Evolutionary conservation across 2,329 filamentous ascomycete genomes (phyloP), one percentile per base, ranked within the genome.

Genomic region (Cytospora piceicola): DNA sequence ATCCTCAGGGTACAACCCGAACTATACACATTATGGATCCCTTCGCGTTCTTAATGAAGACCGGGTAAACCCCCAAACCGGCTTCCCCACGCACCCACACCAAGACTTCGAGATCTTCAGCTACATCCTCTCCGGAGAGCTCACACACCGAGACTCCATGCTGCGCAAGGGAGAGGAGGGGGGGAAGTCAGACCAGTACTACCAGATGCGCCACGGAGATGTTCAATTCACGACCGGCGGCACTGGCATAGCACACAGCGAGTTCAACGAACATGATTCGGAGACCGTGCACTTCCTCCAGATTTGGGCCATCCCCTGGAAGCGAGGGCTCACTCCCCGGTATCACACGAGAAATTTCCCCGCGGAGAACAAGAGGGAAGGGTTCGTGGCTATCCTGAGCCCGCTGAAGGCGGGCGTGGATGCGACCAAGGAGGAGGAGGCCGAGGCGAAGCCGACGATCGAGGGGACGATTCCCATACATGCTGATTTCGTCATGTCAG

Each of bases 211-310:
- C 72, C 83, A 92, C 46, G 92, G 92, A 15, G 92, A 96, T 75
- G 91, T 96, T 54, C 93, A 96, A 74, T 96, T 96, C 77, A 96
- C 93, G 12, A 93, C 90, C 17, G 93, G 91, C n/a, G 93, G 93
- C 63, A 93, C 87, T 6, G 88, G 88, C 72, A 86, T 96, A 72
- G 86, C 92, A 1, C 92, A 96, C 77, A 91, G 88, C 9, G 93
- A 96, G 78, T 88, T 90, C 78, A 95, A 94, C 77, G 88, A 95
- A 77, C 88, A 92, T 75, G 75, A 80, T 61, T 78, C 83, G 17
- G 86, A 91, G 54, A 87, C 90, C 29, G 90, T 92, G 15, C 92
- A 96, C 75, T 96, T 96, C 74, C 79, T 96, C 39, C 93, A 96
- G 77, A 96, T 96, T 72, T 96, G 92, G 93, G 92, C 89, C 1